Conservation (phyloP, 345 rosid species). For the Hibiscus trionum region DNA sequence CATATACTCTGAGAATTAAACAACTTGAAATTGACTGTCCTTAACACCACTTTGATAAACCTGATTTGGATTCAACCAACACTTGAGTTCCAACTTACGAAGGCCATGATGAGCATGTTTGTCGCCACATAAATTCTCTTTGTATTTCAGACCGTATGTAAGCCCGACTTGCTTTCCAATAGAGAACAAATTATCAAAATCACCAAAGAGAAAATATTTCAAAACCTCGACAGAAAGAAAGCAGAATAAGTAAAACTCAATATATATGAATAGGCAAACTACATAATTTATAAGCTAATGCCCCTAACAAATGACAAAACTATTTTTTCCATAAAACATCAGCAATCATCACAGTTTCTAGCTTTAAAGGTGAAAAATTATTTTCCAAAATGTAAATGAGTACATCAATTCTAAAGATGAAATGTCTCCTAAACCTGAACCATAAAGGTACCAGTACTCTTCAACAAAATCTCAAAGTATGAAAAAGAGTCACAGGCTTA, state of each 20-base stretch:
- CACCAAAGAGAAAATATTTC: background rate
- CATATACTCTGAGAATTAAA: constrained; percentile 76
- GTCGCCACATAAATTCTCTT: constrained; percentile 93
- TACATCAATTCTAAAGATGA: background rate
- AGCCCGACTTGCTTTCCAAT: constrained; percentile 46
- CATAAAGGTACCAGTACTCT: background rate
- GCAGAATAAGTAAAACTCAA: background rate
- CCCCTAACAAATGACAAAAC: background rate
- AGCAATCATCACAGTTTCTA: too few relatives aligned
- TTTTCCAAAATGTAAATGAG: too few relatives aligned
- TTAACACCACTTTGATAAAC: constrained; percentile 89
- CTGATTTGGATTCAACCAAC: constrained; percentile 93
- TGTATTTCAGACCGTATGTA: constrained; percentile 82
- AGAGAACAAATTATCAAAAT: constrained; percentile 7
- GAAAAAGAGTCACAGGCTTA: background rate
- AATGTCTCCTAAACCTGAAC: background rate
- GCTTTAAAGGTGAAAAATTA: too few relatives aligned
- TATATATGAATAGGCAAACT: background rate
- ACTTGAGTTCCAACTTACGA: constrained; percentile 63
- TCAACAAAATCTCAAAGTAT: background rate
- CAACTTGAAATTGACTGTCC: constrained; percentile 64
- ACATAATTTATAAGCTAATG: background rate
- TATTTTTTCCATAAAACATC: too few relatives aligned
- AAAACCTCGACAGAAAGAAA: background rate
- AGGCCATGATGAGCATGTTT: constrained; percentile 65